These are phyloP conservation scores for Cicer pinnatifidum DNA, from an alignment of 306 rosid species.

Conservation along the genomic window DNA sequence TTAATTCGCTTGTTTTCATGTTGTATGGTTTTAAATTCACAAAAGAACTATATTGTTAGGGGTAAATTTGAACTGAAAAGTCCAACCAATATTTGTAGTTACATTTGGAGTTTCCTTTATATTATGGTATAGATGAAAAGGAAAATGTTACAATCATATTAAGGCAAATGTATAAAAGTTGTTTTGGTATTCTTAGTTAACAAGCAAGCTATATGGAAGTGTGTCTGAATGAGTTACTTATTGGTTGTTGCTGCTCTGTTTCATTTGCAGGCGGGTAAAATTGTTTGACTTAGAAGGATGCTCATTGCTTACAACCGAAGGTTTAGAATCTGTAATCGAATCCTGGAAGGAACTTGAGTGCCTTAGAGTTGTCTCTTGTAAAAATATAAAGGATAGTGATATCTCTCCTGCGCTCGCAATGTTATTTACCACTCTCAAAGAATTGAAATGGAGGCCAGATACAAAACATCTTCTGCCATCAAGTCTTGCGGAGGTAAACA, in stretches of 20 bases:
- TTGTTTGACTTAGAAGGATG: conserved; percentile 76
- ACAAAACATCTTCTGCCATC: conserved; percentile 65
- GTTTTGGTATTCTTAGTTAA: conserved; percentile 29
- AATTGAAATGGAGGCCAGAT: conserved; percentile 88
- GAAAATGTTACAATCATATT: background rate
- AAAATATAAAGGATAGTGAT: conserved; percentile 70
- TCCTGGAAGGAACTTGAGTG: conserved; percentile 74
- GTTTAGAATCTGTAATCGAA: conserved; percentile 72
- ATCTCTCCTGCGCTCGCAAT: conserved; percentile 72
- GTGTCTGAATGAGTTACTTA: background rate
- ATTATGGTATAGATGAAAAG: background rate
- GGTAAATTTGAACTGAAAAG: background rate
- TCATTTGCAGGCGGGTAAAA: conserved; percentile 77
- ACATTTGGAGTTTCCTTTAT: background rate
- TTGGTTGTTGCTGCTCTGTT: conserved; percentile 25
- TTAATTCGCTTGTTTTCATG: background rate
- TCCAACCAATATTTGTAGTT: background rate
- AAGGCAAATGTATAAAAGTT: background rate
- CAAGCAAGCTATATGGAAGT: conserved; percentile 13
- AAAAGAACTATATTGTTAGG: background rate
- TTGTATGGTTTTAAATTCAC: background rate
- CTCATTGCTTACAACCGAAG: conserved; percentile 75
- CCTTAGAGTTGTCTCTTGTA: conserved; percentile 78
- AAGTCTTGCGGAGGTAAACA: conserved; percentile 54
- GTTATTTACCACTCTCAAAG: conserved; percentile 67